Evolutionary conservation across 768 basidiomycete genomes (phyloP).

Genomic region (Collybiopsis luxurians): DNA sequence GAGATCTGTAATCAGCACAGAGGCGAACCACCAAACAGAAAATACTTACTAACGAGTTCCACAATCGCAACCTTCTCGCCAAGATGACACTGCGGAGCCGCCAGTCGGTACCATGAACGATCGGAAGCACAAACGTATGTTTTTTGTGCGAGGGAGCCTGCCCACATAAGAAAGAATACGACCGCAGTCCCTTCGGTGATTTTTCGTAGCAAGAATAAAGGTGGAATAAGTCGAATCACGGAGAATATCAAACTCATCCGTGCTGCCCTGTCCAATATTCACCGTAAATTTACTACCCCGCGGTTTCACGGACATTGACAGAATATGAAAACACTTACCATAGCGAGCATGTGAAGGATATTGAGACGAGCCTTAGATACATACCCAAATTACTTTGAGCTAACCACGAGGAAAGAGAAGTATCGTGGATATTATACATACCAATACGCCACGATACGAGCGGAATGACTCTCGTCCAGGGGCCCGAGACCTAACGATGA

Average conservation of each 20-base stretch:
- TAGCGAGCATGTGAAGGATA: conserved; percentile 7
- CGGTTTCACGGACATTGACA: no score
- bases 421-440: neutral
- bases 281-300: no score
- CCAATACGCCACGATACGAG: conserved; percentile 7
- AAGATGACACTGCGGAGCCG: conserved; percentile 9
- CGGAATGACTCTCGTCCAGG: neutral
- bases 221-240: conserved; percentile 9
- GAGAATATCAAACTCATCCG: conserved; percentile 12
- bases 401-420: no score
- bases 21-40: no score
- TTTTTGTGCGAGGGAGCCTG: conserved; percentile 10
- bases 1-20: no score
- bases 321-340: conserved; percentile 4
- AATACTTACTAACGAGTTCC: conserved; percentile 10
- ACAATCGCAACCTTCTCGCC: conserved; percentile 2
- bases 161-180: conserved; percentile 8
- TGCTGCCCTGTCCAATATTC: conserved; percentile 8
- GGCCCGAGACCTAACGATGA: neutral
- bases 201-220: neutral
- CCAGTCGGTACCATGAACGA: conserved; percentile 5
- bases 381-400: no score
- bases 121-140: conserved; percentile 9
- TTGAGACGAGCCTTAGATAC: conserved; percentile 5
- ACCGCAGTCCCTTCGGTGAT: conserved; percentile 2